Base-by-base conservation (phyloP, 257 asterid genomes). In the Capsicum rhomboideum region DNA sequence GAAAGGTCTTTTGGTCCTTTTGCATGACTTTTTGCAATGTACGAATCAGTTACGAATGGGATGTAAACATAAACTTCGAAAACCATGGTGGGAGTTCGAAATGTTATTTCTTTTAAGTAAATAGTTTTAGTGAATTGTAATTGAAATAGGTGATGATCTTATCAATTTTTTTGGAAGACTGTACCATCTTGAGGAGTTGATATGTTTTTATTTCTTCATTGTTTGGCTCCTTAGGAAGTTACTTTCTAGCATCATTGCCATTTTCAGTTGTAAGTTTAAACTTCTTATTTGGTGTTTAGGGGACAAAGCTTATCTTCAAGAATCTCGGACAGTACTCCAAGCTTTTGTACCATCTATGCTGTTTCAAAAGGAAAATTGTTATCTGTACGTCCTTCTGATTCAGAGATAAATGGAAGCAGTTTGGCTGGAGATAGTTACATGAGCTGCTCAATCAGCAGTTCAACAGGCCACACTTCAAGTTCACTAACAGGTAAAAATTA, bases 351-450 rank as follows among this genome's bases (percentile, higher is more conserved):
- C 10, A 93, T 94, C 17, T 96, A 93, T 86, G 97, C 90, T 53
- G 90, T 96, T 86, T 91, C 98, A 52, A 94, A 92, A 87, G 98
- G 98, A 78, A 91, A 93, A 86, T 79, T 93, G 79, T 89, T 91
- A 28, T 91, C 97, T 13, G n/a, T 91, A 31, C 91, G 95, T 74
- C 91, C 97, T 23, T 91, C 99, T 50, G 90, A 90, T 88, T 89
- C 94, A 50, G 95, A 86, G 80, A 89, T 89, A 78, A 87, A 82
- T 40, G 84, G 83, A 86, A 88, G 92, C 92, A 72, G 66, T 82
- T 79, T 85, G 84, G 94, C 90, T 83, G 90, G 88, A 72, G 68
- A 82, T 69, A 92, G 94, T 61, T 93, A 92, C 23, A 79, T 88
- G 18, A 92, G 94, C 78, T 84, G 77, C 87, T 88, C 94, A 68